phyloP scores from a whole-genome alignment of 371 early-diverging fungal species.

The Circinella minor region DNA sequence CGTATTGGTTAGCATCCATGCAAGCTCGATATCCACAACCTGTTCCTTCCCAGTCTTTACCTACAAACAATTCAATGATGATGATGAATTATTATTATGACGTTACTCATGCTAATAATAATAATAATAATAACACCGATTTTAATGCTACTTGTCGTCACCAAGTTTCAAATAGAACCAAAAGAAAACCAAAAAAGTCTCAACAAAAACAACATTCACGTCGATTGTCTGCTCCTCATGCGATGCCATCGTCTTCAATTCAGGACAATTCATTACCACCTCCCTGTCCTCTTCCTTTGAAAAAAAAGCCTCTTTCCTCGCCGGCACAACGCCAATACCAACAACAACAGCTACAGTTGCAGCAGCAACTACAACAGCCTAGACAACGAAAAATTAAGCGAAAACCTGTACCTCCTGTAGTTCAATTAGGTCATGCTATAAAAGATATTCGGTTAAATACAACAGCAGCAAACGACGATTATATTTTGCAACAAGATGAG shows the following conservation, averaged over 20 bases:
- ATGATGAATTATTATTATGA: not conserved
- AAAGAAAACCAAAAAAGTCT: not conserved
- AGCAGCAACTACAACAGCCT: conserved; percentile 1
- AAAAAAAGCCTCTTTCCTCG: too few species aligned
- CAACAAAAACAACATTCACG: conserved; percentile 5
- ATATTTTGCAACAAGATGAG: not conserved
- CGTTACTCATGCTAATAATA: not conserved
- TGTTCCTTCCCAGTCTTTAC: conserved; percentile 4
- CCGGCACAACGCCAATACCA: not conserved
- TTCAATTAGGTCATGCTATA: not conserved
- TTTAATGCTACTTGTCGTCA: not conserved
- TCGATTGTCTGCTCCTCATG: not conserved
- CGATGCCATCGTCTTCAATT: conserved; percentile 1
- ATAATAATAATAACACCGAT: not conserved
- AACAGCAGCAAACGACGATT: too few species aligned
- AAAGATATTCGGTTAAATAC: not conserved
- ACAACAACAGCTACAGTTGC: not conserved
- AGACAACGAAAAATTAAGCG: conserved; percentile 3
- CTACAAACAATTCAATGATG: conserved; percentile 4
- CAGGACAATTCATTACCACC: too few species aligned
- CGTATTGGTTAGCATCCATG: conserved; percentile 20
- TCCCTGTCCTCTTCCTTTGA: too few species aligned
- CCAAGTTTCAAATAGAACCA: conserved; percentile 10
- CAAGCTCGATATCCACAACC: conserved; percentile 12
- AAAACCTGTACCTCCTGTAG: conserved; percentile 11